Conservation (phyloP, 306 rosid genomes). For the Parietaria judaica region DNA sequence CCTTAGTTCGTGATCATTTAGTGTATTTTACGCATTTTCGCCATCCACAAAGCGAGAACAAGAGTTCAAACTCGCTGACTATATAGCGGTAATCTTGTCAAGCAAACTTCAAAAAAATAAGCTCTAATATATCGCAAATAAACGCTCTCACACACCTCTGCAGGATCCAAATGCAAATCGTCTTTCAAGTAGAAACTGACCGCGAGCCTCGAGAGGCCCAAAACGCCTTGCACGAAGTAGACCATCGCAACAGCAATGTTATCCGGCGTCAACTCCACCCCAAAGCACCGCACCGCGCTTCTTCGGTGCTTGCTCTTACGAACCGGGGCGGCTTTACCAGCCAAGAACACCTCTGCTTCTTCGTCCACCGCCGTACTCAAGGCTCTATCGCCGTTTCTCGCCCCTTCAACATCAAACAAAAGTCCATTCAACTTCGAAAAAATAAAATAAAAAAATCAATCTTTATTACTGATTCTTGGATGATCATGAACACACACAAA, state of each 20-base stretch:
- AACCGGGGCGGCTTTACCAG: conserved; percentile 30
- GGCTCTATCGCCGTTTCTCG: conserved; percentile 44
- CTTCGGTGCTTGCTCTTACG: conserved; percentile 34
- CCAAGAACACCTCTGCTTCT: conserved; percentile 39
- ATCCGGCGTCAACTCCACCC: conserved; percentile 83
- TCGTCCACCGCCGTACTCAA: conserved; percentile 13
- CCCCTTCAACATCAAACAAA: conserved; percentile 35
- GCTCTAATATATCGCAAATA: neutral
- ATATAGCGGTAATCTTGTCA: too few species aligned
- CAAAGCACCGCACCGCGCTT: conserved; percentile 43
- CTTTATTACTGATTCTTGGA: too few species aligned
- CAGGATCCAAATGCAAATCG: conserved; percentile 92
- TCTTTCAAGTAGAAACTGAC: conserved; percentile 80
- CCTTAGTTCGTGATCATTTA: too few species aligned
- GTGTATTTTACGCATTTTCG: neutral
- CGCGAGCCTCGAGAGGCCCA: conserved; percentile 93
- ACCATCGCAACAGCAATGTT: conserved; percentile 92
- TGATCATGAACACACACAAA: too few species aligned
- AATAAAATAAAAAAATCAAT: too few species aligned
- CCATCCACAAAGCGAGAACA: neutral
- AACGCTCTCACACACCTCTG: conserved; percentile 56
- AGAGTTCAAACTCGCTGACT: neutral
- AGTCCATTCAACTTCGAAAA: neutral
- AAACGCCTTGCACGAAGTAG: conserved; percentile 96
- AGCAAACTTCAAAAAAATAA: too few species aligned